phyloP scores from a whole-genome alignment of 495 filamentous ascomycete genomes.

The Hypoxylon crocopeplum region DNA sequence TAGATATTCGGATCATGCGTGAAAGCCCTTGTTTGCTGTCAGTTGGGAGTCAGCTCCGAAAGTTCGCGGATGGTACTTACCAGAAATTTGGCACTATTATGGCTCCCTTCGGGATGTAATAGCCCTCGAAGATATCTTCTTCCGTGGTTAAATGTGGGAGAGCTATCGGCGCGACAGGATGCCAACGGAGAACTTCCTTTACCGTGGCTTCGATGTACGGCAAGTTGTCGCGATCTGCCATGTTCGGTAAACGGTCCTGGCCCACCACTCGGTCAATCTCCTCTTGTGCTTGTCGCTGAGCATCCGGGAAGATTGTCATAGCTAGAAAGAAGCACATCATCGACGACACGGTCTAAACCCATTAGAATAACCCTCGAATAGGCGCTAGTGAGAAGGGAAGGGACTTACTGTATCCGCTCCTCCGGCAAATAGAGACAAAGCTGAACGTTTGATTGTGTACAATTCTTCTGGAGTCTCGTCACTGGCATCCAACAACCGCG shows the following conservation, averaged over 20 bases:
- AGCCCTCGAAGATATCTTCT: constrained; percentile 58
- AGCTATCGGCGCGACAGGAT: constrained; percentile 51
- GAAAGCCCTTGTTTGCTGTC: constrained; percentile 35
- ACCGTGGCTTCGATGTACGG: constrained; percentile 54
- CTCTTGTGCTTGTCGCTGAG: constrained; percentile 46
- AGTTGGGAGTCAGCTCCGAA: too few species aligned
- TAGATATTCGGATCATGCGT: constrained; percentile 45
- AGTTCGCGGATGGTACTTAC: too few species aligned
- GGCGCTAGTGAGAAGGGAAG: constrained; percentile 7
- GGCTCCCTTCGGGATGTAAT: constrained; percentile 56
- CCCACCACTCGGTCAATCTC: constrained; percentile 62
- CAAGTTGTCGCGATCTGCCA: constrained; percentile 48
- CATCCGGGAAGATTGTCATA: constrained; percentile 50
- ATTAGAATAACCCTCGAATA: background rate
- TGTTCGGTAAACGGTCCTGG: constrained; percentile 50
- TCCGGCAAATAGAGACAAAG: constrained; percentile 52
- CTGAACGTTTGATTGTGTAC: constrained; percentile 50
- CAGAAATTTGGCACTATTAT: constrained; percentile 43
- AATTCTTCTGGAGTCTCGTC: constrained; percentile 42
- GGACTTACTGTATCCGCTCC: constrained; percentile 53
- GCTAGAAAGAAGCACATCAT: constrained; percentile 56
- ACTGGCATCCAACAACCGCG: constrained; percentile 41
- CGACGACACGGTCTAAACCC: constrained; percentile 42
- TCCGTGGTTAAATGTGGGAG: constrained; percentile 53
- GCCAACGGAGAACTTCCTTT: constrained; percentile 56